A percentile compares a stretch with the other conserved stretches of the same genome.
Conservation (phyloP, 163 green algal genomes). For the Scenedesmus sp. region DNA sequence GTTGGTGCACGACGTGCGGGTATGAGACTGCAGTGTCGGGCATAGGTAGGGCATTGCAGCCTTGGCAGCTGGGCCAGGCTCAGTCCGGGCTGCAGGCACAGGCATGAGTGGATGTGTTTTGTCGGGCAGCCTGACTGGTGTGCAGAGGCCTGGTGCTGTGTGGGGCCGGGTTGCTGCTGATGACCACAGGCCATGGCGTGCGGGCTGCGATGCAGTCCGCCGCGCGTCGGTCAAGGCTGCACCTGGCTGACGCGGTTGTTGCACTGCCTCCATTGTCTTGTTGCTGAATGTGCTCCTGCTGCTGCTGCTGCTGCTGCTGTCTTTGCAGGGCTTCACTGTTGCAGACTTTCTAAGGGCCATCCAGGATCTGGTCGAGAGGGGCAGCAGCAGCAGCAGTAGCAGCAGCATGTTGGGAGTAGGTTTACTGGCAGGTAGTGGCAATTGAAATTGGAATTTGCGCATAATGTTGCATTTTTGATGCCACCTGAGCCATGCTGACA, state of each 20-base stretch:
- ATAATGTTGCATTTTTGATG: no score
- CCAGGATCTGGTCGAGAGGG: slow-evolving; percentile 62
- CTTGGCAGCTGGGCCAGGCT: not conserved
- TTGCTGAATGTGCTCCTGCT: not conserved
- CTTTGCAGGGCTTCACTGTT: slow-evolving; percentile 56
- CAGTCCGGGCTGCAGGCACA: not conserved
- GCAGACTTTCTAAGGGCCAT: slow-evolving; percentile 66
- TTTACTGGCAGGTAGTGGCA: not conserved
- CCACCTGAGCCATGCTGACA: no score
- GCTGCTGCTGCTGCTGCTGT: not conserved
- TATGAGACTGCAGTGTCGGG: not conserved
- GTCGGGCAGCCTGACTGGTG: not conserved
- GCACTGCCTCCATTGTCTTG: not conserved
- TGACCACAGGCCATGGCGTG: no score
- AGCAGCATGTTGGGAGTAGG: not conserved
- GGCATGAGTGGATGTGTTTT: not conserved
- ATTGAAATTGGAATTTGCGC: no score
- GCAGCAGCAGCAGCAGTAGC: slow-evolving; percentile 53
- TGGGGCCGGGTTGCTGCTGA: not conserved
- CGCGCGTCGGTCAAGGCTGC: no score
- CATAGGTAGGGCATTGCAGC: not conserved
- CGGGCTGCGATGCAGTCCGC: no score
- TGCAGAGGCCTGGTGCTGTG: not conserved
- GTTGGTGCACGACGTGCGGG: not conserved
- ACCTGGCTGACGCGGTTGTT: not conserved